Evolutionary conservation across 768 basidiomycete species (phyloP).

Genomic region (Tulasnella sp.): DNA sequence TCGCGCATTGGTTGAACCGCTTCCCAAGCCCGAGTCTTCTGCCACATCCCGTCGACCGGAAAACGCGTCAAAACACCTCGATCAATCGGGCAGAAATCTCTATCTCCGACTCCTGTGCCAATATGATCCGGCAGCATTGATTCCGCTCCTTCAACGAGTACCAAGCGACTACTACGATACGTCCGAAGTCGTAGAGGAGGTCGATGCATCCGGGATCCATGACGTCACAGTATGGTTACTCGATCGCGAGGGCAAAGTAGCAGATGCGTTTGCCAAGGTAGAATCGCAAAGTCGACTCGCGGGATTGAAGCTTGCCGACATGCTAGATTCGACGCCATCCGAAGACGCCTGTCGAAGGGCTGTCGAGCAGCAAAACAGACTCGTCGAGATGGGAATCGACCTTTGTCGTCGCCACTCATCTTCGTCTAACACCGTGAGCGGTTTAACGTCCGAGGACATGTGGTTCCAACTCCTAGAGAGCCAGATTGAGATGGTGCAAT

Average conservation of each 20-base stretch:
- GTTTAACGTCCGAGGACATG: conserved; percentile 61
- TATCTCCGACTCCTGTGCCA: conserved; percentile 73
- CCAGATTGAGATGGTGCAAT: conserved; percentile 76
- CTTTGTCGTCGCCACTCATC: conserved; percentile 70
- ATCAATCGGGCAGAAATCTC: conserved; percentile 48
- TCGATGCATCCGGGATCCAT: conserved; percentile 61
- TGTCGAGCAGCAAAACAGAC: conserved; percentile 51
- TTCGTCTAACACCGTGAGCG: conserved; percentile 20
- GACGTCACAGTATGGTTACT: conserved; percentile 81
- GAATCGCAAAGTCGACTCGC: conserved; percentile 38
- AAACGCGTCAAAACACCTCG: conserved; percentile 45
- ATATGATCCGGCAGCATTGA: conserved; percentile 60
- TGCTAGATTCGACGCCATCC: conserved; percentile 17
- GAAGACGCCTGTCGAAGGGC: conserved; percentile 33
- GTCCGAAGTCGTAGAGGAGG: conserved; percentile 52
- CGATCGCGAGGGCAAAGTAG: conserved; percentile 58
- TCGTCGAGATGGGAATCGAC: conserved; percentile 57
- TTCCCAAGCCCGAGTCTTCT: conserved; percentile 39
- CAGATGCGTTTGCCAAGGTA: conserved; percentile 62
- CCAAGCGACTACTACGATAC: conserved; percentile 55
- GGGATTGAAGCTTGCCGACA: conserved; percentile 27
- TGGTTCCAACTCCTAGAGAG: conserved; percentile 85
- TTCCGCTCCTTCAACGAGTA: conserved; percentile 56
- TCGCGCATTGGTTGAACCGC: conserved; percentile 60
- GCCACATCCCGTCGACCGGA: conserved; percentile 21